These are phyloP conservation scores for Elaeis guineensis DNA, from an alignment of 176 grass and related monocot species.

Conservation along the genomic window DNA sequence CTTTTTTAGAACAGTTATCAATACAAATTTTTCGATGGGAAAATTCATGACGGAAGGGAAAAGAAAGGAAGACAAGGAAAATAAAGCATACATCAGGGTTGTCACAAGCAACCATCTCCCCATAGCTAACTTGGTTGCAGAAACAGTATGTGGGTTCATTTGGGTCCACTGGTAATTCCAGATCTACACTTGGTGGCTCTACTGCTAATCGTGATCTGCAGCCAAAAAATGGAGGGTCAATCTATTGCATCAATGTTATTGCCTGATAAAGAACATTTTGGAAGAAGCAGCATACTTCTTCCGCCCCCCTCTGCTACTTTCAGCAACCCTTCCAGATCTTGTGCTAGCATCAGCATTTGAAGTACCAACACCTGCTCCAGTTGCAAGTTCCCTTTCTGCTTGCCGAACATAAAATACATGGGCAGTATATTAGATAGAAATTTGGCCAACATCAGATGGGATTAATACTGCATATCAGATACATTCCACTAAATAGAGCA, in stretches of 20 bases:
- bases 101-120: slow-evolving; percentile 94
- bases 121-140: slow-evolving; percentile 94
- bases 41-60: background rate
- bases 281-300: slow-evolving; percentile 68
- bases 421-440: background rate
- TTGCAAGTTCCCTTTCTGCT: slow-evolving; percentile 40
- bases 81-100: slow-evolving; percentile 48
- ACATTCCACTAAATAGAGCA: no score
- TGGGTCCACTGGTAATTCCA: slow-evolving; percentile 90
- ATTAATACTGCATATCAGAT: no score
- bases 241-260: no score
- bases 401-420: slow-evolving; percentile 12
- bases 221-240: background rate
- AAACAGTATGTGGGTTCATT: slow-evolving; percentile 92
- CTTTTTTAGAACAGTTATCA: no score
- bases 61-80: background rate
- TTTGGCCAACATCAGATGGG: no score
- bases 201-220: slow-evolving; percentile 45
- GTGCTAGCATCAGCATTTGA: slow-evolving; percentile 28
- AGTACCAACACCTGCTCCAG: slow-evolving; percentile 24
- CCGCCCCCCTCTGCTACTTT: slow-evolving; percentile 86
- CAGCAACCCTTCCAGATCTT: slow-evolving; percentile 51
- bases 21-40: background rate
- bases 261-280: background rate
- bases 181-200: slow-evolving; percentile 51